Evolutionary conservation across 192 early-diverging fungal genomes (phyloP).

Genomic region (Dispira parvispora): DNA sequence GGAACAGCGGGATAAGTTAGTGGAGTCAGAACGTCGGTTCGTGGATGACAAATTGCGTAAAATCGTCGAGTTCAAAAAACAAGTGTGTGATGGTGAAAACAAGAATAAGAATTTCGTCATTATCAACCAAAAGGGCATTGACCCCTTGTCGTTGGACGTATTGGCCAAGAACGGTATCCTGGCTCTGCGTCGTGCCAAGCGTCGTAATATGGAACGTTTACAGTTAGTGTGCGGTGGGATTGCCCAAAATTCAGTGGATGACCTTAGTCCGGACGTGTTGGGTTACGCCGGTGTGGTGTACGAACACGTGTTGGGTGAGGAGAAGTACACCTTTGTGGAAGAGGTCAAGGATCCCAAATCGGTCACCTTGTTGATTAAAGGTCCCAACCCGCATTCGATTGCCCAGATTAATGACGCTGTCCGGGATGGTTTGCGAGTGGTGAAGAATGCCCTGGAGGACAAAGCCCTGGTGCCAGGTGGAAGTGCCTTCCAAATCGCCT

Average conservation of each 20-base stretch:
- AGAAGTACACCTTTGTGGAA: slow-evolving; percentile 98
- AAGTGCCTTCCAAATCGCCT: slow-evolving; percentile 90
- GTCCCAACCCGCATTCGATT: slow-evolving; percentile 85
- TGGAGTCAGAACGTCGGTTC: slow-evolving; percentile 91
- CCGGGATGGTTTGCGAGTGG: slow-evolving; percentile 92
- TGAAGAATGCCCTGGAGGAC: slow-evolving; percentile 98
- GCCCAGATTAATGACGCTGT: slow-evolving; percentile 94
- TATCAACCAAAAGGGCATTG: slow-evolving; percentile 99
- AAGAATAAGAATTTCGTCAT: slow-evolving; percentile 82
- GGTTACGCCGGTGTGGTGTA: slow-evolving; percentile 87
- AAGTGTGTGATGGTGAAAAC: slow-evolving; percentile 67
- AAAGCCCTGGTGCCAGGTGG: slow-evolving; percentile 76
- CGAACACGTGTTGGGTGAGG: slow-evolving; percentile 93
- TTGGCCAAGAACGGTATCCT: slow-evolving; percentile 91
- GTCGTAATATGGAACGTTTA: slow-evolving; percentile 98
- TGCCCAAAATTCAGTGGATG: slow-evolving; percentile 97
- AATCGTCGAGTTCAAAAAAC: slow-evolving; percentile 92
- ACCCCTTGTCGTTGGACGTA: slow-evolving; percentile 91
- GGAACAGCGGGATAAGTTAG: slow-evolving; percentile 95
- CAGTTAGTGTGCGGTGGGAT: slow-evolving; percentile 88
- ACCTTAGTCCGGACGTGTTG: slow-evolving; percentile 64
- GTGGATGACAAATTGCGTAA: slow-evolving; percentile 89
- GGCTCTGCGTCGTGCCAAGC: slow-evolving; percentile 89
- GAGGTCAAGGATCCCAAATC: slow-evolving; percentile 80
- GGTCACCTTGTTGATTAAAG: slow-evolving; percentile 89